Base-by-base conservation (phyloP, 2,329 filamentous ascomycete species). In the Cladosporium cucumerinum region DNA sequence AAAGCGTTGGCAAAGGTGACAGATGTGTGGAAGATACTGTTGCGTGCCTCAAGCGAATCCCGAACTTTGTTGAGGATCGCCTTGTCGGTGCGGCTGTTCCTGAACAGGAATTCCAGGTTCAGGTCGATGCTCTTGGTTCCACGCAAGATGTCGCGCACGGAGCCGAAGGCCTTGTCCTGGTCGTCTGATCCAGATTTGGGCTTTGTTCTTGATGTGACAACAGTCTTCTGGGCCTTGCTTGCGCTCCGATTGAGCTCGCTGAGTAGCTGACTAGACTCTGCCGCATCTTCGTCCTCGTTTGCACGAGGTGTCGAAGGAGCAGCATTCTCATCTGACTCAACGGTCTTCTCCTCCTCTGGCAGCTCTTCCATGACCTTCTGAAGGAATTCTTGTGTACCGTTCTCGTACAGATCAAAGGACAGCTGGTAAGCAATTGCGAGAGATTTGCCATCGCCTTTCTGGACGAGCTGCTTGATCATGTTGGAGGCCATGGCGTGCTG, bases 1-100 rank as follows among this genome's bases (percentile, higher is more conserved):
- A 99, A 98, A 12, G 93, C 95, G 73, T 98, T 98, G 74, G 94
- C 95, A 74, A 99, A 95, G 0, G 95, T 98, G 64, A 99, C 92
- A 4, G 93, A 93, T 1, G 93, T 96, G 78, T 99, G 95, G 85
- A 98, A 98, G 71, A 99, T 99, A 34, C 94, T 98, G 80, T 97
- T 98, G 61, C 96, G 87, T 39, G 93, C 93, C 76, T 99, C 95
- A 18, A 99, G 82, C 71, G 93, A 97, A 77, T 99, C 95, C 59
- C 94, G 90, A 52, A 99, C 89, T 81, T 97, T 97, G 84, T 97
- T 97, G 65, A 99, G 83, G 67, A 99, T 95, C 72, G 88, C 90
- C 69, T 93, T 85, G 74, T 99, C 95, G 46, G 93, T 93, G 75
- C 90, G 93, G 80, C 97, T 97, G 79, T 93, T 97, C 72, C 95